Base-by-base conservation (phyloP, 2,329 filamentous ascomycete genomes). In the Pseudogymnoascus sp. region DNA sequence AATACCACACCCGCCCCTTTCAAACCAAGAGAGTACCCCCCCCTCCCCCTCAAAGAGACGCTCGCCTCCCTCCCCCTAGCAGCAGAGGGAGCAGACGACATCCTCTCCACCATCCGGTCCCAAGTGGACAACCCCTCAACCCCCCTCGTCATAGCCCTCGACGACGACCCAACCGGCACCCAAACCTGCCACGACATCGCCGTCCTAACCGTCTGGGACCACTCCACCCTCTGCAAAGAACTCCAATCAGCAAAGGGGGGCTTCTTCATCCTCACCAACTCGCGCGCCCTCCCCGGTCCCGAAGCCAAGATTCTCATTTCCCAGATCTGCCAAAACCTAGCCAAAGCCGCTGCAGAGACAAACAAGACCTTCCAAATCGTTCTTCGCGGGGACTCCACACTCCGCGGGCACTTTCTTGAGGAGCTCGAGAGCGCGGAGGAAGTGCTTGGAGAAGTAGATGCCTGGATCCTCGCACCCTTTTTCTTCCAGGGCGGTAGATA, bases 251-350 rank as follows among this genome's bases (percentile, higher is more conserved):
- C 65, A 0, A 56, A 72, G 5, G 73, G 74, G 1, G 83, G 83
- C 16, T 85, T 86, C 76, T 85, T 86, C 73, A 84, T 85, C 66
- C 75, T 85, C 5, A 85, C 83, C 36, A 85, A 85, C 69, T 84
- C 82, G 2, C 80, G 83, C 4, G 83, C 84, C 0, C 71, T 85
- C 2, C 81, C 80, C 18, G 78, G 81, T 0, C 69, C 70, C 0
- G 76, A 79, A 46, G 83, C 83, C 0, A 73, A 76, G 14, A 66
- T 69, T 0, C 76, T 86, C 1, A 81, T 84, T 67, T 68, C 70
- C 6, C 77, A 79, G 18, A 84, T 86, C 60, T 84, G 81, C 67
- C 67, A 67, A 3, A 82, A 83, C 64, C 67, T 86, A 2, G 71
- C 78, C 18, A 62, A 71, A 7, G 83, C 82, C 0, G 78, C 21